Conservation (phyloP, 2,329 filamentous ascomycete genomes). For the Xylariaceae sp. region DNA sequence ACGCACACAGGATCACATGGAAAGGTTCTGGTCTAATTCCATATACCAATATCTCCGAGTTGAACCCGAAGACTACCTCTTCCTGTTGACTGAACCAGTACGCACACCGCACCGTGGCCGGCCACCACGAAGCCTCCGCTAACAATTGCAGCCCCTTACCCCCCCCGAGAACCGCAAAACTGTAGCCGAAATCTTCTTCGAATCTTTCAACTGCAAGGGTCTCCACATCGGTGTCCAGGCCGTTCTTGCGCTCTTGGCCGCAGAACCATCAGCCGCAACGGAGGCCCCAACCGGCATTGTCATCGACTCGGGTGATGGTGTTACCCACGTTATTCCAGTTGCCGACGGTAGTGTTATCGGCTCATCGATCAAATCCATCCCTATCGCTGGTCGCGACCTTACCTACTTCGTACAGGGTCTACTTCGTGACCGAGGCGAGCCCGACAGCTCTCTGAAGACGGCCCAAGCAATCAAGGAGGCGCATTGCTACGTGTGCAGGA, state of each 20-base stretch:
- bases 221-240: slow-evolving; percentile 98
- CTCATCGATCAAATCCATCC: slow-evolving; percentile 98
- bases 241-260: slow-evolving; percentile 90
- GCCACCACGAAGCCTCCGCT: slow-evolving; percentile 7
- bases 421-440: slow-evolving; percentile 90
- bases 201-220: slow-evolving; percentile 98
- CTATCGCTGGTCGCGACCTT: slow-evolving; percentile 94
- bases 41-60: slow-evolving; percentile 99
- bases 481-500: slow-evolving; percentile 97
- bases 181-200: slow-evolving; percentile 99
- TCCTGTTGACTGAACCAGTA: slow-evolving; percentile 94
- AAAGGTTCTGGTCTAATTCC: slow-evolving; percentile 99
- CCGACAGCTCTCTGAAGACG: slow-evolving; percentile 94
- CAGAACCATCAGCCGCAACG: slow-evolving; percentile 98
- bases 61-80: slow-evolving; percentile 97
- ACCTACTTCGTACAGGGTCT: slow-evolving; percentile 98
- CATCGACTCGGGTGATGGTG: slow-evolving; percentile 97
- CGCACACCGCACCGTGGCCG: slow-evolving; percentile 27
- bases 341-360: slow-evolving; percentile 98
- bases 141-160: slow-evolving; percentile 69
- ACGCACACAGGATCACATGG: slow-evolving; percentile 87
- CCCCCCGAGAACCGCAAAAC: slow-evolving; percentile 98
- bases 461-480: slow-evolving; percentile 98
- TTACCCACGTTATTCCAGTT: slow-evolving; percentile 97
- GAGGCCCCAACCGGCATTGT: slow-evolving; percentile 94